Base-by-base conservation (phyloP, 2,329 filamentous ascomycete species). In the Pseudonectria buxi region DNA sequence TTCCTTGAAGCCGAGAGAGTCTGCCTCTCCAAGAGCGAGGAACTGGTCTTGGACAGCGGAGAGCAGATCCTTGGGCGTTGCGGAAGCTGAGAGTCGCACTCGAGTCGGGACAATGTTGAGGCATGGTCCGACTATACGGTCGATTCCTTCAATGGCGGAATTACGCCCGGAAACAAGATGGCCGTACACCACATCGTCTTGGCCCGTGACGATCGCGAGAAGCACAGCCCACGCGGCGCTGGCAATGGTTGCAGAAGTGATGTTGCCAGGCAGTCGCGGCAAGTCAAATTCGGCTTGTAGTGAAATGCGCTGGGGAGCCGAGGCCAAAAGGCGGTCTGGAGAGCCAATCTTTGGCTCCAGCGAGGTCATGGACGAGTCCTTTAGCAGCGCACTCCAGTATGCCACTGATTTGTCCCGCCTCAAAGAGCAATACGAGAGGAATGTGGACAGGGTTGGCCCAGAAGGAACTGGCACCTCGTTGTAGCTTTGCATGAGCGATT, bases 381-480 rank as follows among this genome's bases (percentile, higher is more conserved):
- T 37, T 4, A 73, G 58, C 0, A 71, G 54, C 1, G 55, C 40
- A n/a, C 49, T 51, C 69, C 70, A 72, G 45, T 72, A 71, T 0
- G 56, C 47, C 1, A 39, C 26, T 1, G 46, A 43, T 4, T 26
- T 31, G 0, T 30, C n/a, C 7, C 34, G 33, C 6, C 25, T 32
- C 9, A n/a, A 25, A 9, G 32, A 11, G 1, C 30, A 22, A 14
- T 40, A 32, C 0, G 37, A 18, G 2, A 46, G 33, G 22, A 45
- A 50, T 2, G 11, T 25, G 4, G 39, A 40, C 29, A 61, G 62
- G 30, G n/a, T 55, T 40, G 40, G 32, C 2, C 26, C 15, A 4
- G 47, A 37, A 1, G 52, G 36, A 5, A 62, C 36, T 0, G 43
- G 24, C 6, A 41, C 41, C 2, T 49, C 55, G 2, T 41, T 35